Conservation (phyloP, 106 monocot genomes). For the Allium sativum region DNA sequence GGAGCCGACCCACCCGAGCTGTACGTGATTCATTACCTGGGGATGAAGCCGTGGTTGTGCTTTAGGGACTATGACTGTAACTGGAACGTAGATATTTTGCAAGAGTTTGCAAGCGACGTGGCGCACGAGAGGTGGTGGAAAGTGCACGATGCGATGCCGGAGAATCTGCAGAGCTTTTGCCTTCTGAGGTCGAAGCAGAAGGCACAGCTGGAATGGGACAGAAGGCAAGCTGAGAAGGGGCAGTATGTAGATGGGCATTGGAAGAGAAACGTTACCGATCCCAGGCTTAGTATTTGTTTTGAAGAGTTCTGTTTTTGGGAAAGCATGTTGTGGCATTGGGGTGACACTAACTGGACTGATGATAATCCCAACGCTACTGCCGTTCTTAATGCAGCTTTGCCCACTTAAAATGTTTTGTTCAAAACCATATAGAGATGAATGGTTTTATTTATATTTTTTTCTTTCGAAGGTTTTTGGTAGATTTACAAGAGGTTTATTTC, state of each 20-base stretch:
- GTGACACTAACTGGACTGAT: constrained; percentile 18
- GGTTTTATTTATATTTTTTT: background rate
- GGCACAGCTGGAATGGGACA: constrained; percentile 50
- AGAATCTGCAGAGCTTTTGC: constrained; percentile 34
- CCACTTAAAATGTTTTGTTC: background rate
- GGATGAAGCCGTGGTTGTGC: constrained; percentile 50
- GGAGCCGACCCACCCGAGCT: constrained; percentile 37
- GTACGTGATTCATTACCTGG: constrained; percentile 48
- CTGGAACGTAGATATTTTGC: constrained; percentile 27
- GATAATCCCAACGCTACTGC: constrained; percentile 1
- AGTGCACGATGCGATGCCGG: constrained; percentile 52
- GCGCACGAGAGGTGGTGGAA: constrained; percentile 53
- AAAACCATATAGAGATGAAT: background rate
- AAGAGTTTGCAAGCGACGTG: constrained; percentile 53
- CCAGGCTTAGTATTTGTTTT: constrained; percentile 26
- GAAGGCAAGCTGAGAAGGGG: constrained; percentile 49
- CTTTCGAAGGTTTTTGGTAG: background rate
- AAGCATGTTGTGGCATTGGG: constrained; percentile 58
- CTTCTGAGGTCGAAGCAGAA: constrained; percentile 52
- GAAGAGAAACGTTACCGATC: constrained; percentile 33
- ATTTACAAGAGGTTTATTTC: background rate
- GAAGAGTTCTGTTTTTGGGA: constrained; percentile 54
- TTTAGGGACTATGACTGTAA: constrained; percentile 31
- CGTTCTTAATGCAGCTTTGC: constrained; percentile 1
- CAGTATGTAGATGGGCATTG: constrained; percentile 45